Evolutionary conservation across 73 alveolate species (phyloP).

Genomic region (Blepharisma japonicum): DNA sequence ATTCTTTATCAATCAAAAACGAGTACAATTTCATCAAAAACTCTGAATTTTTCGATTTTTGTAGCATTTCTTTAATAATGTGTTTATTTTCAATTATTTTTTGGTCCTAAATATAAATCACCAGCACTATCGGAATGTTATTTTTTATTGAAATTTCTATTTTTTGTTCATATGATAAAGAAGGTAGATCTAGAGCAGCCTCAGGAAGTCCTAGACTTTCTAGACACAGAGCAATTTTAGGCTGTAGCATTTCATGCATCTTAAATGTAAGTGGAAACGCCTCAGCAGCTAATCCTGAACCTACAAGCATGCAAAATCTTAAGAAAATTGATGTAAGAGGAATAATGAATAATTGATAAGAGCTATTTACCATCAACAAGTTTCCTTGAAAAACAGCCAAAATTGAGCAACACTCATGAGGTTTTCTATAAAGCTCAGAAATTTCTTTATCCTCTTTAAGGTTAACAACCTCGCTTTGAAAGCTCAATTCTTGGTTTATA

Average conservation of each 20-base stretch:
- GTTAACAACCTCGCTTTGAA: neutral
- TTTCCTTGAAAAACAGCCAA: conserved; percentile 3
- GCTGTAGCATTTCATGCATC: conserved; percentile 18
- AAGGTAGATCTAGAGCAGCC: neutral
- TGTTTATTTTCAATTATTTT: no score
- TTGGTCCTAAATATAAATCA: no score
- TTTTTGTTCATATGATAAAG: neutral
- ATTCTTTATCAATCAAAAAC: no score
- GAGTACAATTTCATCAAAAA: no score
- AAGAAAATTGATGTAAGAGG: neutral
- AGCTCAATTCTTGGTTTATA: neutral
- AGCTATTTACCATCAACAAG: neutral
- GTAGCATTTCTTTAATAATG: no score
- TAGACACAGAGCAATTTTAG: neutral
- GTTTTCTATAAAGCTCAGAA: neutral
- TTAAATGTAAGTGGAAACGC: conserved; percentile 10
- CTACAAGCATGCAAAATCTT: conserved; percentile 21
- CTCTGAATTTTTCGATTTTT: no score
- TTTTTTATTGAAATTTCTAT: neutral
- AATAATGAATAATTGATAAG: neutral
- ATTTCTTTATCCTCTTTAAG: conserved; percentile 3
- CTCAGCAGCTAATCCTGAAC: neutral
- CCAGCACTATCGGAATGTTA: neutral
- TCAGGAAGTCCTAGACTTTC: conserved; percentile 2
- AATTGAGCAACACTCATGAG: conserved; percentile 14